Evolutionary conservation across 2,329 filamentous ascomycete genomes (phyloP), one percentile per base, ranked within the genome.

Genomic region (Aureobasidium sp.): DNA sequence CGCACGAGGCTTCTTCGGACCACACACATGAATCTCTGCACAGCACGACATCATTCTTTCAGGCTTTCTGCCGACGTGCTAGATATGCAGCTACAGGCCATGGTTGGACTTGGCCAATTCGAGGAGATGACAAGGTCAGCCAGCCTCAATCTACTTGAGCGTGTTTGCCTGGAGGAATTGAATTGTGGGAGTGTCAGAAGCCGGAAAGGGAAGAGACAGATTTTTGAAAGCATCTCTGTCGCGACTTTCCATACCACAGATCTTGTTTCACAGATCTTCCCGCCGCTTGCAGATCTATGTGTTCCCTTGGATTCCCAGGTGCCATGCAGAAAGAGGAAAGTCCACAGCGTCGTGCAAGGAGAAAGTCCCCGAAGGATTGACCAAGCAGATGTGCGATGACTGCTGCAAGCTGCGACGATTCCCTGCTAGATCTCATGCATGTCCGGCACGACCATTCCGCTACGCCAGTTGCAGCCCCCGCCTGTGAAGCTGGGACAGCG

Each of bases 391-490:
- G 41, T 45, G 53, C 41, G 52, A 42, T 42, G 52, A 44, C 5
- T 39, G 53, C 39, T 37, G 42, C 55, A 47, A 22, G 55, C 31
- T 34, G 42, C 27, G 44, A 55, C 25, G 14, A 15, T 58, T 58
- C 57, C 57, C 57, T 49, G 57, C 57, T 60, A 37, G 57, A 60
- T 62, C 49, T 37, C n/a, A 55, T 62, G 60, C 60, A 62, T 53
- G 49, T 41, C 41, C 60, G 60, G 60, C 41, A 48, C 41, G 36
- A 36, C 49, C 27, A 20, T 62, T 62, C 60, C 60, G 60, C 49
- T 48, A 56, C 49, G 60, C 41, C 60, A 41, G 14, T 39, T n/a
- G 41, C 31, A 56, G 39, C 27, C 39, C 45, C 60, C 57, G 22
- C 29, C 29, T 41, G n/a, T 34, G 39, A 37, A 37, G n/a, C 20